These are phyloP conservation scores for Tremellales sp. DNA, from an alignment of 1,284 basidiomycete genomes.

Conservation along the genomic window DNA sequence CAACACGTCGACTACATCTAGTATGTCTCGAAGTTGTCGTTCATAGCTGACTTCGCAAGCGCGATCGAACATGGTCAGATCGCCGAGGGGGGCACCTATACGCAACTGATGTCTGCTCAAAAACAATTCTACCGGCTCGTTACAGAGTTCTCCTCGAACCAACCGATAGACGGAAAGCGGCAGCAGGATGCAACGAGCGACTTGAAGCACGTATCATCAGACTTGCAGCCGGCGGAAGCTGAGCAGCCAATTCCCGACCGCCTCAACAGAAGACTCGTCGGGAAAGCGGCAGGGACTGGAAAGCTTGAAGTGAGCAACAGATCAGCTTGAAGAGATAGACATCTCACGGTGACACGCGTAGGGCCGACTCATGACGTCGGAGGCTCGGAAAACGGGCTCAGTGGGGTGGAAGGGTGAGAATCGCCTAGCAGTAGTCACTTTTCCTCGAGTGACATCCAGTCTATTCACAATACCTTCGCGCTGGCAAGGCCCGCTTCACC, in stretches of 20 bases:
- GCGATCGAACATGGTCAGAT: constrained; percentile 59
- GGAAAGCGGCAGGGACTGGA: constrained; percentile 57
- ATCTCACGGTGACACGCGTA: constrained; percentile 3
- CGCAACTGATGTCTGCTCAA: constrained; percentile 54
- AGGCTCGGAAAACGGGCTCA: constrained; percentile 59
- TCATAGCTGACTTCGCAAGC: constrained; percentile 28
- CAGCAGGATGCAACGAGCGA: too few relatives aligned
- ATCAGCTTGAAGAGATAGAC: too few relatives aligned
- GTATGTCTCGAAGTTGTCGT: constrained; percentile 9
- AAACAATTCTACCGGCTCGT: constrained; percentile 61
- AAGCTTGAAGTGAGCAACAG: constrained; percentile 52
- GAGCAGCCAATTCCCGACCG: too few relatives aligned
- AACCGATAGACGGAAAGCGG: too few relatives aligned
- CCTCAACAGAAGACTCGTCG: constrained; percentile 36
- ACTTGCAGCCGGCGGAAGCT: too few relatives aligned
- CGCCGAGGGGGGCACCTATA: constrained; percentile 63
- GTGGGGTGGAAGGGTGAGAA: constrained; percentile 56
- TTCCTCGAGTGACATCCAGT: constrained; percentile 49
- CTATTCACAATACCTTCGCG: constrained; percentile 63
- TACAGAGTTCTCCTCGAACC: constrained; percentile 61
- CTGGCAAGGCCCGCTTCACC: constrained; percentile 59
- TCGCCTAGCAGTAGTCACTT: too few relatives aligned
- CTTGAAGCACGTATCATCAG: too few relatives aligned
- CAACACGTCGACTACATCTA: constrained; percentile 63
- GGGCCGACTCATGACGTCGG: constrained; percentile 46